These are phyloP conservation scores for Penicillium sp. DNA, from an alignment of 2,329 filamentous ascomycete species.

Conservation along the genomic window DNA sequence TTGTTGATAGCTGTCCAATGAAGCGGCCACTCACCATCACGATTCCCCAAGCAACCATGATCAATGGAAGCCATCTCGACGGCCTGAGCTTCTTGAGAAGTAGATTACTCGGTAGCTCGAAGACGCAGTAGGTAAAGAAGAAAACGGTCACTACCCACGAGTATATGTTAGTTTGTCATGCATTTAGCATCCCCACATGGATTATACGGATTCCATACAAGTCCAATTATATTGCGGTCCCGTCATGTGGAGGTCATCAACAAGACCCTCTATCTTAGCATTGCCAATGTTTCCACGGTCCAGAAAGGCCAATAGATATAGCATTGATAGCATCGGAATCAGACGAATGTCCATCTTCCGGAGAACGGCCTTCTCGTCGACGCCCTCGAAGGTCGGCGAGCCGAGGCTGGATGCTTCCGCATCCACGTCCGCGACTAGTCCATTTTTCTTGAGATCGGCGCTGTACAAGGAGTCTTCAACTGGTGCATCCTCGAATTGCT, in stretches of 20 bases:
- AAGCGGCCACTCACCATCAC: constrained; percentile 37
- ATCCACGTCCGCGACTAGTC: constrained; percentile 5
- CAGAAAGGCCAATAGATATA: constrained; percentile 35
- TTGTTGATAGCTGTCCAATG: no score
- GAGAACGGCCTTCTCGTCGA: constrained; percentile 23
- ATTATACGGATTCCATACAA: constrained; percentile 15
- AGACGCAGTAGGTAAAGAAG: constrained; percentile 28
- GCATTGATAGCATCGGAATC: constrained; percentile 28
- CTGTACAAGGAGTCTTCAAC: not conserved
- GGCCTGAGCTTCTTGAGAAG: constrained; percentile 27
- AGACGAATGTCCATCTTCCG: constrained; percentile 31
- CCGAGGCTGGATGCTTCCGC: constrained; percentile 5
- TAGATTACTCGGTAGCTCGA: constrained; percentile 23
- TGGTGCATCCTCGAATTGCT: constrained; percentile 11
- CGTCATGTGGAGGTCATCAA: constrained; percentile 31
- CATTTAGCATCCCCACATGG: not conserved
- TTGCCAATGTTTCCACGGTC: constrained; percentile 40
- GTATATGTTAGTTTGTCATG: not conserved
- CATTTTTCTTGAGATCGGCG: constrained; percentile 8
- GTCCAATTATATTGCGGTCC: constrained; percentile 34
- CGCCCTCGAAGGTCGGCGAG: constrained; percentile 5
- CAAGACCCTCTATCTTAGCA: constrained; percentile 34
- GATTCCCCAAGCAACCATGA: constrained; percentile 47
- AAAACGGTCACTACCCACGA: constrained; percentile 30
- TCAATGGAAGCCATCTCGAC: constrained; percentile 31